Evolutionary conservation across 2,329 filamentous ascomycete species (phyloP).

Genomic region (Tolypocladium cylindrosporum): DNA sequence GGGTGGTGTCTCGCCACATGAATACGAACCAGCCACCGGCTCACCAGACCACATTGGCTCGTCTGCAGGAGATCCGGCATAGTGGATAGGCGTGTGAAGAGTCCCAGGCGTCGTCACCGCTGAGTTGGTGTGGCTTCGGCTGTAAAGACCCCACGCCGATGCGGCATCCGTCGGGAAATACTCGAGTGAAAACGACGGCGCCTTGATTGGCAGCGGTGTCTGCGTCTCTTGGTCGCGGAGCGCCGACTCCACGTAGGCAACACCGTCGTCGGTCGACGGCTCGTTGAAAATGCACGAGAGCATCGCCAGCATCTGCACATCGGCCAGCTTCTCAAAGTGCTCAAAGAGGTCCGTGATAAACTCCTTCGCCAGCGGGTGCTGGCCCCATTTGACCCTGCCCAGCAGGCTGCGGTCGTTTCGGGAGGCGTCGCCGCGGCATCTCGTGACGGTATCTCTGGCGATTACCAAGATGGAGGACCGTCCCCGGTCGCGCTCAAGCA

Average conservation of each 20-base stretch:
- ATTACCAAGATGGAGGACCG: constrained; percentile 58
- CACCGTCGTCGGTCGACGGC: constrained; percentile 41
- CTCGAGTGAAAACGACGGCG: constrained; percentile 55
- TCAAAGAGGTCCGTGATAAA: constrained; percentile 53
- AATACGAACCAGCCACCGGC: constrained; percentile 46
- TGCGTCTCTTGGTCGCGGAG: constrained; percentile 52
- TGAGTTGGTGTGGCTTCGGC: constrained; percentile 43
- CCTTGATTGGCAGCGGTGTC: constrained; percentile 55
- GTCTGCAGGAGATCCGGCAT: constrained; percentile 48
- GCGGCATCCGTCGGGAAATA: constrained; percentile 53
- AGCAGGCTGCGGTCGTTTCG: constrained; percentile 25
- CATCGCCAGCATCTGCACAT: constrained; percentile 64
- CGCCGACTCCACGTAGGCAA: constrained; percentile 47
- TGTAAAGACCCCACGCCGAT: constrained; percentile 40
- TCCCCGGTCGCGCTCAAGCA: constrained; percentile 44
- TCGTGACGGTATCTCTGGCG: constrained; percentile 49
- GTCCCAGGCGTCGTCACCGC: constrained; percentile 46
- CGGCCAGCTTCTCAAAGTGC: constrained; percentile 51
- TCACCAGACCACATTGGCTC: constrained; percentile 43
- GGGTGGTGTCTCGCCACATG: constrained; percentile 52
- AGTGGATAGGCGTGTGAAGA: constrained; percentile 43
- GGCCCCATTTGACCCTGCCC: constrained; percentile 58
- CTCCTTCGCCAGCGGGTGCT: constrained; percentile 52
- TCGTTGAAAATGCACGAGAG: constrained; percentile 61
- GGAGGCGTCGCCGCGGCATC: constrained; percentile 9